These are phyloP conservation scores for Linnemannia zychae DNA, from an alignment of 192 early-diverging fungal genomes.

Conservation along the genomic window DNA sequence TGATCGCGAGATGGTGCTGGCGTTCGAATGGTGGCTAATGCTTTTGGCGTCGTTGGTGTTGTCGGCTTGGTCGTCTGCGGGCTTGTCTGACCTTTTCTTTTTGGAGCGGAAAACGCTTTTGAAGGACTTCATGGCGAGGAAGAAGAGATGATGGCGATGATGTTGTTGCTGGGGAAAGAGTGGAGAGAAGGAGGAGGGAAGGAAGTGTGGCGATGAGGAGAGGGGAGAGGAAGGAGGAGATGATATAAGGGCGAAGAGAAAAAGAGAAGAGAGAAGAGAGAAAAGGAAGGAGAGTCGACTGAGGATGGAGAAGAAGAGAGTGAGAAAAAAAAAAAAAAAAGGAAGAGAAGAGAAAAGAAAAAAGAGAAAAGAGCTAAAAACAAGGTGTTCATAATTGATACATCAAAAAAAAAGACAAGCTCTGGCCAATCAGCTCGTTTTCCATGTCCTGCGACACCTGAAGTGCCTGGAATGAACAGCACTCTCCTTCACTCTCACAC, in stretches of 20 bases:
- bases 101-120: constrained; percentile 29
- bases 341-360: neutral
- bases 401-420: neutral
- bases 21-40: constrained; percentile 30
- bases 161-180: neutral
- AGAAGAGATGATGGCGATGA: neutral
- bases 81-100: constrained; percentile 28
- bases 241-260: neutral
- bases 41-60: constrained; percentile 5
- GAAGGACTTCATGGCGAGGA: constrained; percentile 33
- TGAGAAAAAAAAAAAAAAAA: neutral
- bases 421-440: neutral
- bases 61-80: neutral
- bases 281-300: no score
- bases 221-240: neutral
- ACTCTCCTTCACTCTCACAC: neutral
- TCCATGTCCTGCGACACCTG: neutral
- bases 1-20: constrained; percentile 29
- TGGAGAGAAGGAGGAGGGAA: neutral
- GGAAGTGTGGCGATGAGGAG: neutral
- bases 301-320: neutral
- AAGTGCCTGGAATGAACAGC: neutral
- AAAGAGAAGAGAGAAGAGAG: neutral
- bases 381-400: neutral
- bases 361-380: constrained; percentile 1